Conservation (phyloP, 371 early-diverging fungal species). For the Mucor velutinosus region DNA sequence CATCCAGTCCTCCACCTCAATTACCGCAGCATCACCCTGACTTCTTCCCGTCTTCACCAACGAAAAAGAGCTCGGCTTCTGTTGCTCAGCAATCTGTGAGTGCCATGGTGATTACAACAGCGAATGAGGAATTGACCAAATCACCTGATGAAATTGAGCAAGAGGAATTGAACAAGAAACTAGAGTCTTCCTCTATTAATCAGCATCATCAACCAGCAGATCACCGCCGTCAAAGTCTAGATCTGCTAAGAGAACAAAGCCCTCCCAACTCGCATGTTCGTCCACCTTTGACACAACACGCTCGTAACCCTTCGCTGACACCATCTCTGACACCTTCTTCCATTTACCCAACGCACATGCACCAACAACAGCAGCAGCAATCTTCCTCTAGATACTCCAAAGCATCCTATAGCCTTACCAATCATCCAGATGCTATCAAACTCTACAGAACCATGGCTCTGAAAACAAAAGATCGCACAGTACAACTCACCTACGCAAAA, state of each 20-base stretch:
- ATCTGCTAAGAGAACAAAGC: neutral
- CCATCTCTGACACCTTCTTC: conserved; percentile 19
- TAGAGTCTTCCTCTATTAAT: neutral
- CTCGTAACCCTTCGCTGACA: conserved; percentile 3
- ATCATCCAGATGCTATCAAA: conserved; percentile 60
- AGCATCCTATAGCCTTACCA: conserved; percentile 62
- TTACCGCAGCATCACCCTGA: conserved; percentile 15
- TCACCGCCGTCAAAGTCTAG: neutral
- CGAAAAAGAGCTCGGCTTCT: conserved; percentile 8
- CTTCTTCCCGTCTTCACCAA: neutral
- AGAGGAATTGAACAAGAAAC: neutral
- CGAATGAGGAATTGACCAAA: neutral
- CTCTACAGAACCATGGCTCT: conserved; percentile 76
- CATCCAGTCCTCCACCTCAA: conserved; percentile 2
- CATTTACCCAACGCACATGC: neutral
- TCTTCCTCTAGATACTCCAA: conserved; percentile 30
- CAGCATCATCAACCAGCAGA: neutral
- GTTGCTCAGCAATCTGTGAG: conserved; percentile 19
- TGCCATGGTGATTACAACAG: conserved; percentile 1
- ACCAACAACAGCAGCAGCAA: neutral
- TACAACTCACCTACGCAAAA: conserved; percentile 86
- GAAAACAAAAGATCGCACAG: conserved; percentile 72
- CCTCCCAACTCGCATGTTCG: neutral
- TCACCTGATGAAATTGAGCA: conserved; percentile 3
- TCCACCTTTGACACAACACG: neutral